A percentile compares a stretch with the other conserved stretches of the same genome.
Evolutionary conservation across 495 filamentous ascomycete species (phyloP).

Genomic region (Penicillium goetzii): DNA sequence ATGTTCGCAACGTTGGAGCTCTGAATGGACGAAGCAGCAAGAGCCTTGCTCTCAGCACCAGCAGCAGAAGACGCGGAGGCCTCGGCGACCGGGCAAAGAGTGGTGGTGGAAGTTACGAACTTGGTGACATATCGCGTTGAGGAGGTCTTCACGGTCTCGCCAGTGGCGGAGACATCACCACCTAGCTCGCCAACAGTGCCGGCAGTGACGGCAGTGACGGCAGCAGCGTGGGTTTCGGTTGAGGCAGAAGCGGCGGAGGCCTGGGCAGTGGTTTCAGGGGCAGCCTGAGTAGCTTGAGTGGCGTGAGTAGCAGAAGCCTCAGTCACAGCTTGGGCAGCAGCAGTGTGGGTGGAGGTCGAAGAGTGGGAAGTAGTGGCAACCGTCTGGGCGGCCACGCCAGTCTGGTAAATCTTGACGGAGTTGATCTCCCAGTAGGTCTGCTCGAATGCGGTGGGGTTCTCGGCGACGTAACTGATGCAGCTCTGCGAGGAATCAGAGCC

Average conservation of each 20-base stretch:
- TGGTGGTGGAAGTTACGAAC: conserved; percentile 23
- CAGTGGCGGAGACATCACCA: conserved; percentile 5
- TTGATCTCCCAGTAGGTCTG: conserved; percentile 76
- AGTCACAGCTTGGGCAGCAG: conserved; percentile 2
- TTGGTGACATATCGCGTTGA: conserved; percentile 21
- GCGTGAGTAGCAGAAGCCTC: conserved; percentile 9
- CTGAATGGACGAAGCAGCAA: conserved; percentile 8
- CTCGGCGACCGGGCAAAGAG: conserved; percentile 17
- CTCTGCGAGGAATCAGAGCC: conserved; percentile 45
- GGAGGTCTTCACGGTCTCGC: not conserved
- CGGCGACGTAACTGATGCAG: conserved; percentile 68
- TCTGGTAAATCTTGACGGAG: conserved; percentile 65
- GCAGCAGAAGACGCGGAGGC: not conserved
- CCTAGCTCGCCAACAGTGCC: conserved; percentile 7
- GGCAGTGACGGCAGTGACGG: conserved; percentile 9
- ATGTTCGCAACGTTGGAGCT: conserved; percentile 7
- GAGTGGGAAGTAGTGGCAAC: conserved; percentile 9
- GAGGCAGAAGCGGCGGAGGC: not conserved
- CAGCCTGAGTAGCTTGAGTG: conserved; percentile 9
- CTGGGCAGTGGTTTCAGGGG: conserved; percentile 7
- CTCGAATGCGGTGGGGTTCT: conserved; percentile 60
- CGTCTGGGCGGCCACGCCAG: conserved; percentile 25
- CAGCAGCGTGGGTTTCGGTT: not conserved
- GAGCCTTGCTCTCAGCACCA: not conserved
- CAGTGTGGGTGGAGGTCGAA: not conserved